Evolutionary conservation across 2,329 filamentous ascomycete genomes (phyloP).

Genomic region (Ceratocystis ficicola): DNA sequence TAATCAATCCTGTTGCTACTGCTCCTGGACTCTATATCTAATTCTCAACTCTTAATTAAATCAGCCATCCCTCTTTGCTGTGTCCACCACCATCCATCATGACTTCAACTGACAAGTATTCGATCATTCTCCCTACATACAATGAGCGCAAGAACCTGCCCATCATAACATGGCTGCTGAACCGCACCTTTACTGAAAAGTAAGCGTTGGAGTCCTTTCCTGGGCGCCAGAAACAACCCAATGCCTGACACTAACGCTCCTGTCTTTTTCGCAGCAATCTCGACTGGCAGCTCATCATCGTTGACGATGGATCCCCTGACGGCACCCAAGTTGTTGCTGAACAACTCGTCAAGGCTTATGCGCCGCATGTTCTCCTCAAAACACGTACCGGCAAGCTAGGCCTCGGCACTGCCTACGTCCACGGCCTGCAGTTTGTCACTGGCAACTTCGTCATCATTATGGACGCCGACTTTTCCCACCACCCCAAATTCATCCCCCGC

Average conservation of each 20-base stretch:
- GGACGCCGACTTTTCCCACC: slow-evolving; percentile 98
- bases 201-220: slow-evolving; percentile 34
- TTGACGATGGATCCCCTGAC: slow-evolving; percentile 96
- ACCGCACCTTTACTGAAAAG: slow-evolving; percentile 83
- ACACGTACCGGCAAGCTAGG: slow-evolving; percentile 88
- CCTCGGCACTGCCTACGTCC: slow-evolving; percentile 92
- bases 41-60: neutral
- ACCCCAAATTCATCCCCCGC: slow-evolving; percentile 94
- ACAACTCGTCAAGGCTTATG: slow-evolving; percentile 80
- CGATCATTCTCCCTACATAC: slow-evolving; percentile 93
- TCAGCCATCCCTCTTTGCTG: neutral
- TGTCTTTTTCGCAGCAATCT: slow-evolving; percentile 50
- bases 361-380: slow-evolving; percentile 68
- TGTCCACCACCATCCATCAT: slow-evolving; percentile 28
- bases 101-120: slow-evolving; percentile 66
- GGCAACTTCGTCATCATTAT: slow-evolving; percentile 99
- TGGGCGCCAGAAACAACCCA: neutral
- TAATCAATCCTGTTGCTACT: neutral
- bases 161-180: slow-evolving; percentile 87
- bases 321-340: slow-evolving; percentile 82
- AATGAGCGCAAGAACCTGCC: slow-evolving; percentile 96
- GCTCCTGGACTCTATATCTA: neutral
- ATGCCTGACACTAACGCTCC: neutral
- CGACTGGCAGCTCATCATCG: slow-evolving; percentile 94
- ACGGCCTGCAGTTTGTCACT: slow-evolving; percentile 77